Conservation (phyloP, 495 filamentous ascomycete species). For the Lepidopterella palustris region DNA sequence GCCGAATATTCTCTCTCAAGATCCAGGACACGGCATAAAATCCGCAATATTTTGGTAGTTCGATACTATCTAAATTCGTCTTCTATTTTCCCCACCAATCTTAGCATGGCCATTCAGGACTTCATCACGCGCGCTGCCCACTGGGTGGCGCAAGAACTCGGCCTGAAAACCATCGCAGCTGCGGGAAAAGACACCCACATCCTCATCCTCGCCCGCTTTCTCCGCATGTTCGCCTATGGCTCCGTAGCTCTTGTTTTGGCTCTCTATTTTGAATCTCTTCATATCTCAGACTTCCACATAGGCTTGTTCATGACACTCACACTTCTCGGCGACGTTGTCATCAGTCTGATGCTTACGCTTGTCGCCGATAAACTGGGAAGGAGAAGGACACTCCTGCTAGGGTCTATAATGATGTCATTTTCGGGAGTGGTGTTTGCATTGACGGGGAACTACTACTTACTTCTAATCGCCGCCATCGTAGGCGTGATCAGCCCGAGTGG, state of each 20-base stretch:
- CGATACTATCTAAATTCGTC: neutral
- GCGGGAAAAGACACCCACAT: constrained; percentile 36
- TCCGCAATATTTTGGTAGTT: neutral
- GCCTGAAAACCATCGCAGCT: constrained; percentile 14
- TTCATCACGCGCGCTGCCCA: neutral
- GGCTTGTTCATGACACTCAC: constrained; percentile 88
- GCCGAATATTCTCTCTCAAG: too few relatives aligned
- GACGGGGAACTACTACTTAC: constrained; percentile 64
- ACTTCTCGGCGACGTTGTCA: constrained; percentile 68
- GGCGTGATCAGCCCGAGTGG: constrained; percentile 75
- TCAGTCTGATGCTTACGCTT: constrained; percentile 69
- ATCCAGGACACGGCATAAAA: neutral
- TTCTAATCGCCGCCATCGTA: constrained; percentile 66
- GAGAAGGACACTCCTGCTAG: constrained; percentile 59
- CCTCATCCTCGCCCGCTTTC: constrained; percentile 65
- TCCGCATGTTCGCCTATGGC: constrained; percentile 76
- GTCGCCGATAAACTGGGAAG: constrained; percentile 70
- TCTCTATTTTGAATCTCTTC: constrained; percentile 58
- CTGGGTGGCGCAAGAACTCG: constrained; percentile 21
- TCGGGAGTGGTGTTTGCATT: constrained; percentile 65
- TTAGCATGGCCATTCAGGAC: neutral
- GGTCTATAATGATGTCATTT: constrained; percentile 59
- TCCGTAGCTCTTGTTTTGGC: constrained; percentile 69
- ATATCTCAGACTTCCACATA: constrained; percentile 61
- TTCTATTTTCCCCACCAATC: neutral